A percentile compares a stretch with the other conserved stretches of the same genome.
phyloP scores from a whole-genome alignment of 331 rosid genomes.

The Quercus lobata region DNA sequence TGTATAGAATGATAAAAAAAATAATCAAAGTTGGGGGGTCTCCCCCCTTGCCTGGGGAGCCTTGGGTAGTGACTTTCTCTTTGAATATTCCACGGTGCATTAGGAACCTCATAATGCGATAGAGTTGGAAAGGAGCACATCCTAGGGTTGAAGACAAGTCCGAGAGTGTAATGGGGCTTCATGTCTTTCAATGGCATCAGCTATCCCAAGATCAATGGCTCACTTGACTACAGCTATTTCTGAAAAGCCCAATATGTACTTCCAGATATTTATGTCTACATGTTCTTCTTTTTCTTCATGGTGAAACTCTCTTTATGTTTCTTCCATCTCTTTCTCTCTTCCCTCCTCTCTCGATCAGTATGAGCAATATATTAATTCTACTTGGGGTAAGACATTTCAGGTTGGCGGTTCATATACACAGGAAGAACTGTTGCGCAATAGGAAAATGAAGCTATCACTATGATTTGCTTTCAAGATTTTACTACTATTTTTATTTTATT shows the following conservation, averaged over 20 bases:
- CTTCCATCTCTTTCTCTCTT: constrained; percentile 13
- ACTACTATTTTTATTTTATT: background rate
- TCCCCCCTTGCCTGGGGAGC: too few species aligned
- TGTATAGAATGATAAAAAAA: too few species aligned
- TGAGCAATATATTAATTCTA: background rate
- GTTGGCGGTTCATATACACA: background rate
- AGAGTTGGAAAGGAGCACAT: constrained; percentile 35
- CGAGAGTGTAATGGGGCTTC: constrained; percentile 42
- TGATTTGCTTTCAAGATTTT: background rate
- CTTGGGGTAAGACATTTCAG: background rate
- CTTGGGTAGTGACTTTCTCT: too few species aligned
- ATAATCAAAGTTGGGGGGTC: too few species aligned
- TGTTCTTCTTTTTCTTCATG: constrained; percentile 12
- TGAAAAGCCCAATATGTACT: constrained; percentile 52
- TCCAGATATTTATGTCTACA: constrained; percentile 35
- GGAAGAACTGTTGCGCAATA: background rate
- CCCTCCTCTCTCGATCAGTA: background rate
- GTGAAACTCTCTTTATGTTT: background rate
- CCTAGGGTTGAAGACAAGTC: constrained; percentile 42
- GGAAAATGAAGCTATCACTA: background rate
- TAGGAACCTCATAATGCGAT: constrained; percentile 63
- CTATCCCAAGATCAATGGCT: constrained; percentile 65
- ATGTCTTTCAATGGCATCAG: constrained; percentile 53
- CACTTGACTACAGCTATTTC: constrained; percentile 63
- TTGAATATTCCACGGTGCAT: constrained; percentile 9